phyloP scores from a whole-genome alignment of 75 land plant species.

The Selaginella moellendorffii region DNA sequence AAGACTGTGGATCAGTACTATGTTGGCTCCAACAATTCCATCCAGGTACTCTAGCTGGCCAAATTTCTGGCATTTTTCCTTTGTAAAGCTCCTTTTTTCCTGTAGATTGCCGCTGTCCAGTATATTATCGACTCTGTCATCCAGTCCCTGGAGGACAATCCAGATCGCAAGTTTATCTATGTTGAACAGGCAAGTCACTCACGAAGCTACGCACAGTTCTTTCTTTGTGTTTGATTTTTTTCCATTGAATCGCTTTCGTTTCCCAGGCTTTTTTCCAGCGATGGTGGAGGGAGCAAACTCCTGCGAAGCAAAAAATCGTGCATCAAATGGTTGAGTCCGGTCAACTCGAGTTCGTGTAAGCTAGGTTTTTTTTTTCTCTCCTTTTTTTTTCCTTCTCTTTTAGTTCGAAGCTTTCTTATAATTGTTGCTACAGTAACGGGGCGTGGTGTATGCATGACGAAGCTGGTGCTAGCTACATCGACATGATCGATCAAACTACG shows the following conservation, averaged over 20 bases:
- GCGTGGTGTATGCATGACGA: slow-evolving; percentile 89
- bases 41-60: slow-evolving; percentile 54
- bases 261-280: slow-evolving; percentile 95
- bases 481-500: slow-evolving; percentile 73
- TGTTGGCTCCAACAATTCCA: slow-evolving; percentile 69
- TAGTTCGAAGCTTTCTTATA: too few species aligned
- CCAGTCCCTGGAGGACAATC: slow-evolving; percentile 52
- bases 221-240: background rate
- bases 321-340: slow-evolving; percentile 63
- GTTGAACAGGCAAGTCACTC: slow-evolving; percentile 59
- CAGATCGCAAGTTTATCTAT: slow-evolving; percentile 85
- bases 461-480: slow-evolving; percentile 59
- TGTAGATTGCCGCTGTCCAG: slow-evolving; percentile 79
- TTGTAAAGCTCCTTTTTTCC: too few species aligned
- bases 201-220: background rate
- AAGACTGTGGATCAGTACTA: slow-evolving; percentile 88
- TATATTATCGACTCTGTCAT: slow-evolving; percentile 80
- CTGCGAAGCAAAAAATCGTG: slow-evolving; percentile 33
- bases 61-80: too few species aligned
- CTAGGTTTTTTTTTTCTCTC: background rate
- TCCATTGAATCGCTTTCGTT: background rate
- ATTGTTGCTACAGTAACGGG: slow-evolving; percentile 72
- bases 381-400: too few species aligned
- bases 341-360: slow-evolving; percentile 86
- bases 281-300: slow-evolving; percentile 89